These are phyloP conservation scores for Linum lewisii DNA, from an alignment of 345 rosid species.

Conservation along the genomic window DNA sequence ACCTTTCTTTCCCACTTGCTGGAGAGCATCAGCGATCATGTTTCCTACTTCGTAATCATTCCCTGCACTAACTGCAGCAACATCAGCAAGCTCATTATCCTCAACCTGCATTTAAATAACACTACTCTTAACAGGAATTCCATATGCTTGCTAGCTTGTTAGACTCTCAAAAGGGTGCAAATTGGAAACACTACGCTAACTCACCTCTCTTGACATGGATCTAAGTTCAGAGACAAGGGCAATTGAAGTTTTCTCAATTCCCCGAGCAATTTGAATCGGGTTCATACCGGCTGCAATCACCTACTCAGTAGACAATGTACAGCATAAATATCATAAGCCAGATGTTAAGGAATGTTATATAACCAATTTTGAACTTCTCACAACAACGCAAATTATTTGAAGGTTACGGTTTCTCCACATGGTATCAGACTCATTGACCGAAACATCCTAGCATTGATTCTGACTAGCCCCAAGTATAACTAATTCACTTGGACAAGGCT, in stretches of 20 bases:
- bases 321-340: not conserved
- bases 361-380: too few species aligned
- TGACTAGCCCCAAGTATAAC: too few species aligned
- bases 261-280: constrained; percentile 76
- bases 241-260: constrained; percentile 63
- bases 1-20: constrained; percentile 59
- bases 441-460: too few species aligned
- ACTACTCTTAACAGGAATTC: not conserved
- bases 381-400: too few species aligned
- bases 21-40: constrained; percentile 63
- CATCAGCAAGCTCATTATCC: constrained; percentile 73
- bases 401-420: too few species aligned
- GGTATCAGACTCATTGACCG: too few species aligned
- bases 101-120: constrained; percentile 42
- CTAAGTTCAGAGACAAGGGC: constrained; percentile 84
- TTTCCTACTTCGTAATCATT: constrained; percentile 66
- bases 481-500: too few species aligned
- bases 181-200: not conserved
- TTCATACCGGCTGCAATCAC: constrained; percentile 77
- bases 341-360: too few species aligned
- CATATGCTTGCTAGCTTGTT: not conserved
- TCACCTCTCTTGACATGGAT: constrained; percentile 79
- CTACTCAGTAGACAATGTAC: constrained; percentile 29
- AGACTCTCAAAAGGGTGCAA: not conserved
- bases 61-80: constrained; percentile 88